Conservation (phyloP, 139 green algal genomes). For the Chlorella sp. region DNA sequence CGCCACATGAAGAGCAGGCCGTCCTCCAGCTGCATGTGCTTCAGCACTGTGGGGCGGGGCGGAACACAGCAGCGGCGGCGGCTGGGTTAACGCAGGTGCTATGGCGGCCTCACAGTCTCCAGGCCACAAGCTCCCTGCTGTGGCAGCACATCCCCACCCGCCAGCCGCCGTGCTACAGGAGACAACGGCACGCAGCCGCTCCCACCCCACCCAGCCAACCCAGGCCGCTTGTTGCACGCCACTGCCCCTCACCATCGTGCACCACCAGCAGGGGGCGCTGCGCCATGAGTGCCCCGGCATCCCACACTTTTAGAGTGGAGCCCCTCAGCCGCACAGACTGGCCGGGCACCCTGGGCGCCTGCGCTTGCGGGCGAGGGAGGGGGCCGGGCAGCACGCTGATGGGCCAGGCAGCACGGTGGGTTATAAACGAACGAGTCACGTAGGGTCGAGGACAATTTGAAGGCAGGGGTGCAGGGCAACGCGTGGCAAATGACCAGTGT, state of each 20-base stretch:
- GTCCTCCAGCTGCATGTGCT: constrained; percentile 49
- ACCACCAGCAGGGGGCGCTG: constrained; percentile 31
- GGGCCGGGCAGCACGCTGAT: neutral
- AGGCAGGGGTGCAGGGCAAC: neutral
- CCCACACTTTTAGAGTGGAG: constrained; percentile 37
- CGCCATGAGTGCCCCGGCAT: neutral
- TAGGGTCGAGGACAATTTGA: too few species aligned
- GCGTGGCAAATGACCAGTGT: neutral
- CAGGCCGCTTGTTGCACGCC: too few species aligned
- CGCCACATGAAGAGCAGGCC: constrained; percentile 41
- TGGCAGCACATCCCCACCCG: too few species aligned
- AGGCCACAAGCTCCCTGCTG: too few species aligned
- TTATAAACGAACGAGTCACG: too few species aligned
- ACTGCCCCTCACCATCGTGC: neutral
- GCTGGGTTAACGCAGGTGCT: too few species aligned
- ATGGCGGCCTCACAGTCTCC: too few species aligned
- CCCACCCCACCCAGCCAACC: too few species aligned
- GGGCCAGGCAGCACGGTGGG: neutral
- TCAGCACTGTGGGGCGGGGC: constrained; percentile 17
- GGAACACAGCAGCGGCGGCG: too few species aligned
- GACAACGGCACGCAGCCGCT: too few species aligned
- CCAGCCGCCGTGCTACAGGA: too few species aligned
- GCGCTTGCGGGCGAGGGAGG: neutral
- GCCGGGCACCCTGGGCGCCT: neutral
- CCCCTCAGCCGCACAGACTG: constrained; percentile 30